A percentile compares a stretch with the other conserved stretches of the same genome.
These are phyloP conservation scores for Teratosphaeria nubilosa DNA, from an alignment of 2,329 filamentous ascomycete species.

Conservation along the genomic window DNA sequence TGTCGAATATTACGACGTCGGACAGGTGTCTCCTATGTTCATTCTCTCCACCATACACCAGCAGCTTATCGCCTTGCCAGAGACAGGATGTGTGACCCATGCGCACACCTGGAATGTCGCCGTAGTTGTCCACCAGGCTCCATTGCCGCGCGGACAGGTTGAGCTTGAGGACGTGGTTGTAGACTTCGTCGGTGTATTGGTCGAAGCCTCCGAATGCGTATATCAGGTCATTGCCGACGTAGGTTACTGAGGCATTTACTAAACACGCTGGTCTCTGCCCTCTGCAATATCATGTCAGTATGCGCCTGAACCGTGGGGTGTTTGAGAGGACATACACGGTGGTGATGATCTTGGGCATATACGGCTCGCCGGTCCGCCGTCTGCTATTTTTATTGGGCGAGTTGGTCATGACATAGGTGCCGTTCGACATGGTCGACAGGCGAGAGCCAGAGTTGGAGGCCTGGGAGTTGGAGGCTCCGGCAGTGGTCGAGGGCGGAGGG, in stretches of 20 bases:
- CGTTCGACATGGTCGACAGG: slow-evolving; percentile 38
- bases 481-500: slow-evolving; percentile 8
- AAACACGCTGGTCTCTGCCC: slow-evolving; percentile 73
- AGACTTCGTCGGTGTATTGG: slow-evolving; percentile 96
- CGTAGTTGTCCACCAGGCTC: slow-evolving; percentile 96
- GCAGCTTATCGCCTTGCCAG: slow-evolving; percentile 87
- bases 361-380: slow-evolving; percentile 54
- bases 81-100: slow-evolving; percentile 98
- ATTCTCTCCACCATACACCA: slow-evolving; percentile 96
- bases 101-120: slow-evolving; percentile 89
- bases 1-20: slow-evolving; percentile 90
- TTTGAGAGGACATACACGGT: slow-evolving; percentile 26
- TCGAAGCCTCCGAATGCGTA: slow-evolving; percentile 98
- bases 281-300: neutral
- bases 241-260: slow-evolving; percentile 98
- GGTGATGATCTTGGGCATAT: slow-evolving; percentile 69
- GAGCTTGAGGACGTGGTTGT: slow-evolving; percentile 88
- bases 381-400: slow-evolving; percentile 60
- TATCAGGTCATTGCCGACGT: slow-evolving; percentile 93
- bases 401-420: slow-evolving; percentile 86
- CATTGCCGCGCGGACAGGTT: slow-evolving; percentile 84
- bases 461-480: slow-evolving; percentile 4
- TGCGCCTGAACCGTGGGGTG: neutral
- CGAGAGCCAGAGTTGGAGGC: slow-evolving; percentile 9
- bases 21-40: slow-evolving; percentile 93